Percentiles rank a stretch among this genome's conserved stretches.
These are phyloP conservation scores for Piper longum DNA, from an alignment of 164 flowering plant species.

Conservation along the genomic window DNA sequence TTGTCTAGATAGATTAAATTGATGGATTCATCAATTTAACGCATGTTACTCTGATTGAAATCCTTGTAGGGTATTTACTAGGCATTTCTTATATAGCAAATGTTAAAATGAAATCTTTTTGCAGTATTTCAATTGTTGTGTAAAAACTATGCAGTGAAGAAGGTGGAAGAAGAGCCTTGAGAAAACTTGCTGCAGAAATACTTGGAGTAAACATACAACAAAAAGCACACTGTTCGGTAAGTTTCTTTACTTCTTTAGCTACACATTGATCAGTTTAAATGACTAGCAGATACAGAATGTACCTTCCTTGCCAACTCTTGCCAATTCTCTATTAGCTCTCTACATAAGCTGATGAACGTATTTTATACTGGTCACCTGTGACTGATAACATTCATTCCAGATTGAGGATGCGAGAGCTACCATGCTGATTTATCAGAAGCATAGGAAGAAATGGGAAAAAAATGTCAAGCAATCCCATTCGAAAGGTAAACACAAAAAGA, in stretches of 20 bases:
- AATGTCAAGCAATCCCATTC: neutral
- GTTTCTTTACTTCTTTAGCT: slow-evolving; percentile 6
- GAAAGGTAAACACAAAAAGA: neutral
- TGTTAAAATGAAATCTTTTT: neutral
- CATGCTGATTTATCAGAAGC: slow-evolving; percentile 68
- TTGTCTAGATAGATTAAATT: too few species aligned
- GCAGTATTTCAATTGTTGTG: slow-evolving; percentile 1
- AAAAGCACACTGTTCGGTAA: slow-evolving; percentile 88
- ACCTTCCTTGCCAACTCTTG: neutral
- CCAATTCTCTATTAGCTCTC: neutral
- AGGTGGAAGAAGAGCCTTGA: slow-evolving; percentile 52
- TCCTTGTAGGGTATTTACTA: neutral
- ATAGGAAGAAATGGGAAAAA: slow-evolving; percentile 60
- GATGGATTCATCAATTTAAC: too few species aligned
- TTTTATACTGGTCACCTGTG: neutral
- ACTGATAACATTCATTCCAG: slow-evolving; percentile 21
- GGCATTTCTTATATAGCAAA: neutral
- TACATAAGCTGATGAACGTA: too few species aligned
- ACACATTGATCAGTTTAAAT: neutral
- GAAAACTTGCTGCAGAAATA: slow-evolving; percentile 58
- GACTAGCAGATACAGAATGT: neutral
- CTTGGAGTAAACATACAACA: slow-evolving; percentile 70
- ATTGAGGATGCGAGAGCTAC: slow-evolving; percentile 85
- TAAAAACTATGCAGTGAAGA: slow-evolving; percentile 26
- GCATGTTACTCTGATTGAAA: too few species aligned